These are phyloP conservation scores for Acacia melanoxylon DNA, from an alignment of 306 rosid species.

Conservation along the genomic window DNA sequence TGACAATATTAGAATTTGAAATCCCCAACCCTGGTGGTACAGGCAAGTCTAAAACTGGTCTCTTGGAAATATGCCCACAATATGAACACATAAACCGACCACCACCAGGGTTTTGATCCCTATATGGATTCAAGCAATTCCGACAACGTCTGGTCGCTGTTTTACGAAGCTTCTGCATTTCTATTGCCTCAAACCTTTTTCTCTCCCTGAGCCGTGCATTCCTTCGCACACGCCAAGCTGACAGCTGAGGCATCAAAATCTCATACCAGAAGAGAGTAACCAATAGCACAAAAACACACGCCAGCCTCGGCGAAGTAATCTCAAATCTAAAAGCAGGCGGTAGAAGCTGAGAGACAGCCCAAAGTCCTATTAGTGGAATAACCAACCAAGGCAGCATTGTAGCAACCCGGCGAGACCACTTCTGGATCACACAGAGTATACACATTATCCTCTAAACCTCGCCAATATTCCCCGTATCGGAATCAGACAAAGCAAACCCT, in stretches of 20 bases:
- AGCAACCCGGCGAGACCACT: conserved; percentile 99
- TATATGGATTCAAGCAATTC: conserved; percentile 85
- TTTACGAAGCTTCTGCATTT: conserved; percentile 87
- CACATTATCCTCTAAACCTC: conserved; percentile 94
- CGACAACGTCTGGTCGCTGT: conserved; percentile 89
- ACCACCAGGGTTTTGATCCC: conserved; percentile 99
- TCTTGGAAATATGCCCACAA: conserved; percentile 92
- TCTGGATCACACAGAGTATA: conserved; percentile 99
- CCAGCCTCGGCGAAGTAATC: conserved; percentile 91
- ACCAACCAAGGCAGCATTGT: conserved; percentile 99
- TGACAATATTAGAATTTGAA: conserved; percentile 68
- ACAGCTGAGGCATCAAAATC: conserved; percentile 97
- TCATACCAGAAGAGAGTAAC: conserved; percentile 98
- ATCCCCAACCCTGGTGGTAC: conserved; percentile 69
- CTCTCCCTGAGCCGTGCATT: conserved; percentile 84
- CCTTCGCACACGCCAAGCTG: conserved; percentile 88
- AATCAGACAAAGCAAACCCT: conserved; percentile 48
- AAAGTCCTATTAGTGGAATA: conserved; percentile 87
- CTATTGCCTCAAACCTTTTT: conserved; percentile 86
- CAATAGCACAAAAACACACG: conserved; percentile 91
- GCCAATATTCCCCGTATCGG: conserved; percentile 58
- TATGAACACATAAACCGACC: conserved; percentile 96
- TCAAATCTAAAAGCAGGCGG: conserved; percentile 96
- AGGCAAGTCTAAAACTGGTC: conserved; percentile 94
- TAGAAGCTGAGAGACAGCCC: conserved; percentile 98